A percentile compares a stretch with the other conserved stretches of the same genome.
Conservation (phyloP, 108 stramenopile species). For the Phaeodactylum tricornutum region DNA sequence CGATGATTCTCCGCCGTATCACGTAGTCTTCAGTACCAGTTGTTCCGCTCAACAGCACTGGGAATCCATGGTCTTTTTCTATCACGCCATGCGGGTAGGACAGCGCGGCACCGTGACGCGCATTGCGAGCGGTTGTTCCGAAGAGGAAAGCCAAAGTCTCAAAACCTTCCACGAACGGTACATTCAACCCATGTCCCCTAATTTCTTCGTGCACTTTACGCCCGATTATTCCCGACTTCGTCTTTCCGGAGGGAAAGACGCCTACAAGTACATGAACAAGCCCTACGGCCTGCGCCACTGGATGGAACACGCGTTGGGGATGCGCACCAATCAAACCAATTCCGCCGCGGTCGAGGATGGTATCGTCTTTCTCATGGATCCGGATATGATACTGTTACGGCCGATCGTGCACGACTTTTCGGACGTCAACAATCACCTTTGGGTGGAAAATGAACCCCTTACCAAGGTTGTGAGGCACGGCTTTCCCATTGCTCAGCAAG, state of each 20-base stretch:
- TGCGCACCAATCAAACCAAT: conserved; percentile 8
- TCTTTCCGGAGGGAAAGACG: conserved; percentile 22
- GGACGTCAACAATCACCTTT: conserved; percentile 9
- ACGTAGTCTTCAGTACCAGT: conserved; percentile 11
- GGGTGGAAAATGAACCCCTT: conserved; percentile 1
- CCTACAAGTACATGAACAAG: conserved; percentile 87
- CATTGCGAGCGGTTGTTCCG: conserved; percentile 49
- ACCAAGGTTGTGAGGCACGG: conserved; percentile 9
- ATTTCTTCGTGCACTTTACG: conserved; percentile 69
- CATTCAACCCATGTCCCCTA: conserved; percentile 20
- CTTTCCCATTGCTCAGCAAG: conserved; percentile 19
- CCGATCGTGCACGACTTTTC: conserved; percentile 68
- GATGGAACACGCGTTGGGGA: conserved; percentile 40
- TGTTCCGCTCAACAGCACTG: conserved; percentile 38
- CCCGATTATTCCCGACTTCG: conserved; percentile 51
- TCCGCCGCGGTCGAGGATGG: conserved; percentile 25
- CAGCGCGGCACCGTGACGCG: conserved; percentile 66
- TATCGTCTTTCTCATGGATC: conserved; percentile 89
- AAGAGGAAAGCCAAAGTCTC: conserved; percentile 5
- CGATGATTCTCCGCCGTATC: conserved; percentile 1
- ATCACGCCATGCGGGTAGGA: conserved; percentile 32
- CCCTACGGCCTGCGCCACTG: conserved; percentile 68
- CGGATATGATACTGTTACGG: conserved; percentile 86
- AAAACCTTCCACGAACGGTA: conserved; percentile 11
- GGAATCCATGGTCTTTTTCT: conserved; percentile 73